Evolutionary conservation across 2,329 filamentous ascomycete genomes (phyloP).

Genomic region (Beauveria asiatica): DNA sequence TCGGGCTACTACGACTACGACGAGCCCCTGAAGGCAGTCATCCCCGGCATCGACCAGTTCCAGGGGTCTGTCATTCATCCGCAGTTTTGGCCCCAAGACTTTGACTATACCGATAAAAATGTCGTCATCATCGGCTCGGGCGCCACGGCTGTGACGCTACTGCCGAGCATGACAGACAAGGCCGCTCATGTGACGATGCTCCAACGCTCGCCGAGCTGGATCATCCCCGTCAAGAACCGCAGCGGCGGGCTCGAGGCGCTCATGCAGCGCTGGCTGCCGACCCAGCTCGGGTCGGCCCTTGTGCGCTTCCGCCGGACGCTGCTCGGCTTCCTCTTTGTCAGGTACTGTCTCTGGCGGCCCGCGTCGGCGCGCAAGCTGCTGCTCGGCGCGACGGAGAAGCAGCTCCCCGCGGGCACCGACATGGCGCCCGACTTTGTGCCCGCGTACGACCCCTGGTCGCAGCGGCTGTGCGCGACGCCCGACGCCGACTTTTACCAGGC

Average conservation of each 20-base stretch:
- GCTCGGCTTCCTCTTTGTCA: slow-evolving; percentile 31
- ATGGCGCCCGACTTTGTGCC: slow-evolving; percentile 48
- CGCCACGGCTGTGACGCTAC: slow-evolving; percentile 57
- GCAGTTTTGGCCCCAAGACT: slow-evolving; percentile 63
- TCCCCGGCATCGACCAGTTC: slow-evolving; percentile 30
- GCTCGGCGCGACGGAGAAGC: slow-evolving; percentile 24
- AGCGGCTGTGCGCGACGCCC: slow-evolving; percentile 53
- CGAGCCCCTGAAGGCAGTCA: slow-evolving; percentile 44
- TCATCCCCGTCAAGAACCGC: slow-evolving; percentile 33
- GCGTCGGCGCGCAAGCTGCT: neutral
- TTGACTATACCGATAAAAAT: slow-evolving; percentile 56
- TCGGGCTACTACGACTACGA: slow-evolving; percentile 61
- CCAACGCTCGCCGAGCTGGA: slow-evolving; percentile 57
- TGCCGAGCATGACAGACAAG: slow-evolving; percentile 51
- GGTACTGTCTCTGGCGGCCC: neutral
- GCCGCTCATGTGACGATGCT: slow-evolving; percentile 59
- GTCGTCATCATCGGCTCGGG: slow-evolving; percentile 60
- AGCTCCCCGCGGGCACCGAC: slow-evolving; percentile 40
- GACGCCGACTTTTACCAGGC: slow-evolving; percentile 39
- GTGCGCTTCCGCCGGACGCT: slow-evolving; percentile 41
- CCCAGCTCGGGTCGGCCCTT: slow-evolving; percentile 34
- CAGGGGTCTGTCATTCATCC: slow-evolving; percentile 49
- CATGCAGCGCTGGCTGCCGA: slow-evolving; percentile 32
- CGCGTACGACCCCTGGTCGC: slow-evolving; percentile 53
- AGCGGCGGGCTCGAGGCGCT: slow-evolving; percentile 21